Conservation (phyloP, 2,329 filamentous ascomycete species). For the Gnomoniopsis smithogilvyi region DNA sequence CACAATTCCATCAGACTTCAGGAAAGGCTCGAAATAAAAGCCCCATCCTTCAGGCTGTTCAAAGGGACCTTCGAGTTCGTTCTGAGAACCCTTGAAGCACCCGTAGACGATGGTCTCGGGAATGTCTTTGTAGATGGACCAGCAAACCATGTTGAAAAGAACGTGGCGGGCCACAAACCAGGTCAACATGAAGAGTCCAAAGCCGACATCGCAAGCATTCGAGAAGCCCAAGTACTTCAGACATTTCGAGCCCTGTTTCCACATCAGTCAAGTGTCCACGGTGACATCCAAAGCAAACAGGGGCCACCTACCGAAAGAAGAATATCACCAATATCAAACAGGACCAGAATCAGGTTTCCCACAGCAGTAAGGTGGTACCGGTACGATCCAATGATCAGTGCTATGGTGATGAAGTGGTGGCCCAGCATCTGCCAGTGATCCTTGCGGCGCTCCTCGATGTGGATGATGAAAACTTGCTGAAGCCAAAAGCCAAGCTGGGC, state of each 20-base stretch:
- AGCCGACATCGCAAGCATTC: slow-evolving; percentile 74
- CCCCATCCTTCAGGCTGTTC: slow-evolving; percentile 46
- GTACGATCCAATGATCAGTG: slow-evolving; percentile 78
- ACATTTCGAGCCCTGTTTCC: slow-evolving; percentile 76
- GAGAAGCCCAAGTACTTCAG: slow-evolving; percentile 84
- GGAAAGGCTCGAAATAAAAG: slow-evolving; percentile 72
- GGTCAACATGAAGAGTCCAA: slow-evolving; percentile 78
- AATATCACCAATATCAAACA: slow-evolving; percentile 93
- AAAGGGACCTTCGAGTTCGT: slow-evolving; percentile 53
- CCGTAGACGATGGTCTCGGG: slow-evolving; percentile 60
- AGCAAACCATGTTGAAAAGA: slow-evolving; percentile 75
- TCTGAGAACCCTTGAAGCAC: slow-evolving; percentile 64
- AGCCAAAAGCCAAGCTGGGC: slow-evolving; percentile 90
- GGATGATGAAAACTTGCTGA: slow-evolving; percentile 89
- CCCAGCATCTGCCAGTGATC: slow-evolving; percentile 95
- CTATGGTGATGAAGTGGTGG: slow-evolving; percentile 87
- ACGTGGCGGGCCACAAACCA: slow-evolving; percentile 86
- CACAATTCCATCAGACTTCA: slow-evolving; percentile 66
- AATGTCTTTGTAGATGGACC: slow-evolving; percentile 71
- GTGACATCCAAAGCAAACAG: too few species aligned
- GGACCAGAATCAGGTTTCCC: slow-evolving; percentile 80
- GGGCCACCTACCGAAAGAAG: slow-evolving; percentile 68
- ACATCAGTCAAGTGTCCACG: slow-evolving; percentile 8
- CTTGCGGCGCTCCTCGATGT: slow-evolving; percentile 91
- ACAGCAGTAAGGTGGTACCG: slow-evolving; percentile 83